These are phyloP conservation scores for Lachancea mirantina DNA, from an alignment of 805 yeast genomes.

Conservation along the genomic window DNA sequence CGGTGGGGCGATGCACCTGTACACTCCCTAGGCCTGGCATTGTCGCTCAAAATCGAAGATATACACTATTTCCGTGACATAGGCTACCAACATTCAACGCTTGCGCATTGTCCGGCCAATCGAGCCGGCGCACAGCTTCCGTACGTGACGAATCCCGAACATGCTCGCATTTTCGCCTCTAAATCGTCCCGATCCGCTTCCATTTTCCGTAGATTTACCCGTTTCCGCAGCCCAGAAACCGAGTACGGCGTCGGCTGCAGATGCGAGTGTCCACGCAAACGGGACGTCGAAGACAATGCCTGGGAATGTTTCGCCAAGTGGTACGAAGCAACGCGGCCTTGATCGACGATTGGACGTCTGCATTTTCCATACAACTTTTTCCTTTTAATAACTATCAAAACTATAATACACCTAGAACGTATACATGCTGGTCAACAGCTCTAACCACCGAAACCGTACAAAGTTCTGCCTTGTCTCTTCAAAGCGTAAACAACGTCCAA, in stretches of 20 bases:
- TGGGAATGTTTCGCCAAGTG: slow-evolving; percentile 48
- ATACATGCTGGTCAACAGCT: slow-evolving; percentile 10
- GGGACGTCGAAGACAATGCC: slow-evolving; percentile 51
- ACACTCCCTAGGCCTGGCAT: slow-evolving; percentile 78
- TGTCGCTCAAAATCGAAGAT: slow-evolving; percentile 60
- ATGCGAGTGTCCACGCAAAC: slow-evolving; percentile 65
- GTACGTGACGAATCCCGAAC: slow-evolving; percentile 32
- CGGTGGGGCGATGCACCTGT: slow-evolving; percentile 99
- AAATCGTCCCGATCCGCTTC: background rate
- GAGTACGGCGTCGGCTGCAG: slow-evolving; percentile 71
- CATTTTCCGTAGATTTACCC: background rate
- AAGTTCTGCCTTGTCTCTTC: slow-evolving; percentile 99
- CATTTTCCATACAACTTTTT: background rate
- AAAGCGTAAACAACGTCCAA: slow-evolving; percentile 97
- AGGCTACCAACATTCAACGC: slow-evolving; percentile 76
- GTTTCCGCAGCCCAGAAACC: slow-evolving; percentile 11
- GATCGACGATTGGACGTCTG: background rate
- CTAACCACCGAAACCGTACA: slow-evolving; percentile 99
- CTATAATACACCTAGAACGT: slow-evolving; percentile 2
- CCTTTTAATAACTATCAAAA: background rate
- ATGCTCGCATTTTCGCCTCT: slow-evolving; percentile 12
- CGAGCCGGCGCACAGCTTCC: slow-evolving; percentile 39
- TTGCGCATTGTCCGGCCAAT: slow-evolving; percentile 79
- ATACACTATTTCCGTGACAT: slow-evolving; percentile 89
- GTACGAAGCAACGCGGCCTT: slow-evolving; percentile 33